Evolutionary conservation across 75 land plant species (phyloP), one percentile per base, ranked within the genome.

Genomic region (Pseudotsuga menziesii): DNA sequence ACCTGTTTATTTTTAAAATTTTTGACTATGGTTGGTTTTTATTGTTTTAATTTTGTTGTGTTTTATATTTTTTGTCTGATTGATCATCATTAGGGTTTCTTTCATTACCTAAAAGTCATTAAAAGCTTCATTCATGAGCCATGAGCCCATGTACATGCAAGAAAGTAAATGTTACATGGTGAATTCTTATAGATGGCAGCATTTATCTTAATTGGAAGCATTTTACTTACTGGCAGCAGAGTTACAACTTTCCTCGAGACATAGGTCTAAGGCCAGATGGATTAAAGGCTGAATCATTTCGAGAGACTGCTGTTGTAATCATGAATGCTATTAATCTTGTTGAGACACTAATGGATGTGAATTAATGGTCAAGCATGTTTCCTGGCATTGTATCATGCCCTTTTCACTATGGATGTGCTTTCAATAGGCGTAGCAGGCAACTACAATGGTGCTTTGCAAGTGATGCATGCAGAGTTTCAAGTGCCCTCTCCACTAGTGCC

Each of bases 391-490:
- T 94, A 15, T 86, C 97, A 54, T 81, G 92, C 75, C 91, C 91
- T 13, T 69, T 85, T 29, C n/a, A 87, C 88, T 0, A 15, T 86
- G 57, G 97, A 94, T 76, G 92, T 92, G 0, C 71, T 94, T 20
- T 90, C 98, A 58, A 87, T 93, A 16, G 95, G 98, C 61, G 88
- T 89, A 4, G 91, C 89, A 27, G 98, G 96, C 54, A 92, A 87
- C 58, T 87, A 73, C 56, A 93, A 94, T 67, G 94, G 94, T 59
- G 98, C 95, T 12, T 64, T 94, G 27, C 98, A 94, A 83, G 88
- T 94, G 95, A 92, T 94, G 93, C 85, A 89, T 16, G 91, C 95
- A 12, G 97, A 94, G 79, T 82, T 94, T 36, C 97, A 94, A 75
- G 84, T 94, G 15, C 88, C 90, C 0, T 81, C 97, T 0, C 97